Base-by-base conservation (phyloP, 306 rosid genomes). In the Delonix regia region DNA sequence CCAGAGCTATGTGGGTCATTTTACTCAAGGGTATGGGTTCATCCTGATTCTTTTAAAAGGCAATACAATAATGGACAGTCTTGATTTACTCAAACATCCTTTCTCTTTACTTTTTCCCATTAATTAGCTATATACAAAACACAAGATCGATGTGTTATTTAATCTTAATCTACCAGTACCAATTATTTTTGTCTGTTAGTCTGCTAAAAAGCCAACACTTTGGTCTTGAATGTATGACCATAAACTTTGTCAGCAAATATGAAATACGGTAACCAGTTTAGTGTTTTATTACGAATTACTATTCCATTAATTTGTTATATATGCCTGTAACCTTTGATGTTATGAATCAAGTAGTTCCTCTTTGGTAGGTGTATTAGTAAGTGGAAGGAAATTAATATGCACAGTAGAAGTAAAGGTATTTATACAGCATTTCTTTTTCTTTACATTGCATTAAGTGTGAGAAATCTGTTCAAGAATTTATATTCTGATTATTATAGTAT, bases 1-100 rank as follows among this genome's bases (percentile, higher is more conserved):
- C 98, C 98, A 10, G 98, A 94, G 85, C 97, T 94, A 52, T 92
- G 98, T 48, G 97, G 99, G 66, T 94, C 99, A 9, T 94, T 94
- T 91, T 94, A 88, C 92, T 92, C 99, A 5, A 92, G 88, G 97
- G 99, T 94, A 81, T 51, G 80, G 33, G 45, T 24, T 84, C 76
- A 61, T 49, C 38, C 22, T 30, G 70, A 83, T 63, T 87, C 67
- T 34, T 60, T 71, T 61, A 41, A 51, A 33, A 68, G 36, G 33
- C 42, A 63, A 34, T 61, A 62, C 22, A 66, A 11, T 62, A 69
- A 53, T n/a, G 74, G 27, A 22, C 55, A 65, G 25, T 57, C 76
- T 75, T 59, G 57, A n/a, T 51, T 67, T 76, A 48, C 44, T 39
- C 33, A 36, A 33, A 52, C 75, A 73, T 69, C 81, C 55, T 71